Evolutionary conservation across 2,329 filamentous ascomycete genomes (phyloP).

Genomic region (Pyricularia sp.): DNA sequence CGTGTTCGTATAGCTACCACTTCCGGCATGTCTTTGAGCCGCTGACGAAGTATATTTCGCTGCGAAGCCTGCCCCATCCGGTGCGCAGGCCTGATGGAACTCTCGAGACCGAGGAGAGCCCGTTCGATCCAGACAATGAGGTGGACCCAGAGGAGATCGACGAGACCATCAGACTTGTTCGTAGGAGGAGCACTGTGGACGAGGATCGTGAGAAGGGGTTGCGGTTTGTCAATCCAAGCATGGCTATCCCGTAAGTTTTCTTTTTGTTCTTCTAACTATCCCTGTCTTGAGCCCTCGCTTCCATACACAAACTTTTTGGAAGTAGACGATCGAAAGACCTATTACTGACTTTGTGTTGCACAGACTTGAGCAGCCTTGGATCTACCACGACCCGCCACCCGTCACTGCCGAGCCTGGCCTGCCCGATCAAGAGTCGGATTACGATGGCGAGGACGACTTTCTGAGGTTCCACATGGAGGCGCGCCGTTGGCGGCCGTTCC

Average conservation of each 20-base stretch:
- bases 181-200: slow-evolving; percentile 53
- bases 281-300: no score
- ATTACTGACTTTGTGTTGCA: not conserved
- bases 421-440: slow-evolving; percentile 1
- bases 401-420: slow-evolving; percentile 7
- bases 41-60: slow-evolving; percentile 80
- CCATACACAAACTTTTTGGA: not conserved
- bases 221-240: slow-evolving; percentile 64
- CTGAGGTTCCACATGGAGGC: not conserved
- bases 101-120: slow-evolving; percentile 30
- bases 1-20: slow-evolving; percentile 80
- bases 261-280: no score
- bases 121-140: slow-evolving; percentile 26
- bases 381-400: slow-evolving; percentile 44
- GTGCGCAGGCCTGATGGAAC: slow-evolving; percentile 47
- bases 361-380: slow-evolving; percentile 59
- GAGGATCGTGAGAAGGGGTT: slow-evolving; percentile 58
- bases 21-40: slow-evolving; percentile 74
- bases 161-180: slow-evolving; percentile 13
- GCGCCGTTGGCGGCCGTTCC: not conserved
- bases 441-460: slow-evolving; percentile 6
- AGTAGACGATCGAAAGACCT: not conserved
- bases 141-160: slow-evolving; percentile 10
- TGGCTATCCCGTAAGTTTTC: slow-evolving; percentile 50
- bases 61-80: slow-evolving; percentile 44